Conservation (phyloP, 768 basidiomycete genomes). For the Auricularia auricula-judae region DNA sequence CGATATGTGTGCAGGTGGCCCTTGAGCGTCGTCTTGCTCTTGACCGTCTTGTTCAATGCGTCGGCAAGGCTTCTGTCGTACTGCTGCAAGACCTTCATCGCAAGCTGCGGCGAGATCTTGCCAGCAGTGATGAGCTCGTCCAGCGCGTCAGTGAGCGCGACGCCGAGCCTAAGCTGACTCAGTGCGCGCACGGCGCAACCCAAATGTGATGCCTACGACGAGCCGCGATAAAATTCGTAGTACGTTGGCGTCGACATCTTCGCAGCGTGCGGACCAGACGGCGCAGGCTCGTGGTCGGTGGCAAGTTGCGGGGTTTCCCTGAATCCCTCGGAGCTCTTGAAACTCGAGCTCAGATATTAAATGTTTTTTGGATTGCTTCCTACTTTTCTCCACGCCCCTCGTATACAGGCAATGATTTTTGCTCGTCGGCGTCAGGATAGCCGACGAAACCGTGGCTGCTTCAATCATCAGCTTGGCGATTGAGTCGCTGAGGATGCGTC, state of each 20-base stretch:
- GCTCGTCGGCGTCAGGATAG: no score
- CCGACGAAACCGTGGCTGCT: no score
- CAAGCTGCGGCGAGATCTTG: slow-evolving; percentile 91
- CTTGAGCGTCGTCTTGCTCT: slow-evolving; percentile 92
- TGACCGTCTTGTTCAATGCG: slow-evolving; percentile 86
- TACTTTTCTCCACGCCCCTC: no score
- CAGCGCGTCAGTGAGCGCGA: slow-evolving; percentile 94
- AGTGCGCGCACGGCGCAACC: slow-evolving; percentile 2
- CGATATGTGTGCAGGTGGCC: slow-evolving; percentile 89
- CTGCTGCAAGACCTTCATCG: slow-evolving; percentile 99
- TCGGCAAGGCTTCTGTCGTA: slow-evolving; percentile 95
- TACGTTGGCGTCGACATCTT: slow-evolving; percentile 38
- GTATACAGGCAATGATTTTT: no score
- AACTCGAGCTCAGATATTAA: no score
- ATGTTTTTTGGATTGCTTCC: no score
- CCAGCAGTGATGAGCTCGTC: slow-evolving; percentile 97
- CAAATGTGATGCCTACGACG: slow-evolving; percentile 50
- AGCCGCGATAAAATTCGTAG: slow-evolving; percentile 88
- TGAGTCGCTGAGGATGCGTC: no score
- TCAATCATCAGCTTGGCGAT: no score
- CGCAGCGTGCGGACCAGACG: not conserved
- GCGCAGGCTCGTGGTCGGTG: not conserved
- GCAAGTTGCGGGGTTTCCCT: not conserved
- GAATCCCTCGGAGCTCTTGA: no score
- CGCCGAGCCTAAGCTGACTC: slow-evolving; percentile 65